These are phyloP conservation scores for Eucalyptus victrix DNA, from an alignment of 345 rosid genomes.

Conservation along the genomic window DNA sequence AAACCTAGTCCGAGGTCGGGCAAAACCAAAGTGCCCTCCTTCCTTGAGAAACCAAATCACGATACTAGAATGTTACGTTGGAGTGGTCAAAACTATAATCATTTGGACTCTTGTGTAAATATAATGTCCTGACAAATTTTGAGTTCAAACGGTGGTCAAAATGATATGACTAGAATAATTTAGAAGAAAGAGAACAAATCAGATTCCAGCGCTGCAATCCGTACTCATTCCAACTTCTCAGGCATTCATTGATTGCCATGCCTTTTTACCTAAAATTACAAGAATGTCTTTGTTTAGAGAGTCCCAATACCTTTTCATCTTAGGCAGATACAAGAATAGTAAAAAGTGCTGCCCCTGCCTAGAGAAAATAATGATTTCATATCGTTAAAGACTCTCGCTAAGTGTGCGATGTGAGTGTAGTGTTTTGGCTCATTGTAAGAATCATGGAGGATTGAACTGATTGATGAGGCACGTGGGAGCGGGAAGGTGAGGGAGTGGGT, in stretches of 20 bases:
- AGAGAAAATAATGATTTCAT: background rate
- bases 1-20: background rate
- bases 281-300: background rate
- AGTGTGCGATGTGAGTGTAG: background rate
- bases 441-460: background rate
- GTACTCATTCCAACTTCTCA: background rate
- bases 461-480: background rate
- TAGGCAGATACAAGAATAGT: background rate
- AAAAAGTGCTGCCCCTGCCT: background rate
- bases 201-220: background rate
- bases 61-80: background rate
- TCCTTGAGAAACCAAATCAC: background rate
- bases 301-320: background rate
- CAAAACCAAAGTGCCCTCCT: background rate
- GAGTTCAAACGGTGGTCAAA: background rate
- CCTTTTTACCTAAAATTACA: background rate
- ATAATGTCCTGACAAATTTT: background rate
- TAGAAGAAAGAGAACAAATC: background rate
- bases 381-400: background rate
- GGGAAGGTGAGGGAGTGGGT: background rate
- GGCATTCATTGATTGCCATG: background rate
- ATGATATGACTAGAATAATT: background rate
- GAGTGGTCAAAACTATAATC: background rate
- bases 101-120: background rate
- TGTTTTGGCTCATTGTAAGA: background rate